Base-by-base conservation (phyloP, 2,329 filamentous ascomycete species). In the Neurospora crassa region DNA sequence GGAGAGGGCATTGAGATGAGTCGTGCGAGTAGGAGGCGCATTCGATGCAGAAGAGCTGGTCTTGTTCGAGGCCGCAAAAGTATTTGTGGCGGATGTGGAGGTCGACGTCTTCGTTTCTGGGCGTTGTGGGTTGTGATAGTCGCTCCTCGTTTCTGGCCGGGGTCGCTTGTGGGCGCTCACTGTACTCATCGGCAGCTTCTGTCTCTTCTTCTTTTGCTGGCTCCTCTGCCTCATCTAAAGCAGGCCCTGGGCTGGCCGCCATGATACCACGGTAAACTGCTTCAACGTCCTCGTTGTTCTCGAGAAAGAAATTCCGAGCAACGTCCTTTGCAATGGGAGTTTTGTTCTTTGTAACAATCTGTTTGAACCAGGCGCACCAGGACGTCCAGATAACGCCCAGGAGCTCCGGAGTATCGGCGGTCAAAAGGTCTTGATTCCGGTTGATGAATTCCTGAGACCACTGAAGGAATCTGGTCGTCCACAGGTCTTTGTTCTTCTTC, bases 21-120 rank as follows among this genome's bases (percentile, higher is more conserved):
- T 75, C 76, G 77, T 90, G 88, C 12, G 83, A 84, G 53, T 78
- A 76, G 24, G 81, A 79, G 5, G 84, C 85, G 74, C 88, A 90
- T 43, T 82, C 79, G 69, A 88, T 78, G 75, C 88, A 90, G 76
- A 84, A 83, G 3, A 78, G 76, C 37, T 81, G 79, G 34, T 82
- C 78, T 37, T 83, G 79, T 18, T 78, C 75, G 40, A 84, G 80
- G 1, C 83, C 83, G 2, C 86, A 86, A 72, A 89, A 90, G 75
- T 88, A 88, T 73, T 76, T 81, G 18, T 74, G 71, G 14, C 70
- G 70, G 47, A 59, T 59, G 47, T 59, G 47, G 24, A 59, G 47
- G 24, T 59, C 47, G 47, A 29, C 12, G 47, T 34, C 47, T 18
- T 59, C 47, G 24, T 59, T 34, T 59, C 47, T 16, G 47, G 47